phyloP scores from a whole-genome alignment of 371 early-diverging fungal species.

The Circinella minor region DNA sequence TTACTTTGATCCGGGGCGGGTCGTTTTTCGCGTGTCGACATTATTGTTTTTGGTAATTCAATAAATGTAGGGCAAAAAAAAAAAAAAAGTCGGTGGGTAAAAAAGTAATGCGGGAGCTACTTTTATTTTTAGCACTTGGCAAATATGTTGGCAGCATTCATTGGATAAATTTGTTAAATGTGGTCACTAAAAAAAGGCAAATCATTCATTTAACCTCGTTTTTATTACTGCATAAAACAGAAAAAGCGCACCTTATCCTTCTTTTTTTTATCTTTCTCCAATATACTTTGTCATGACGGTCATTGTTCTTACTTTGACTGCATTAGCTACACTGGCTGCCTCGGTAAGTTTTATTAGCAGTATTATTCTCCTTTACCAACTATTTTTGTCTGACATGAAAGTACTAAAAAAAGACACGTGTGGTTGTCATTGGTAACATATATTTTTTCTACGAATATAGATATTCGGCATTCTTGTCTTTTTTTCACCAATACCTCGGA shows the following conservation, averaged over 20 bases:
- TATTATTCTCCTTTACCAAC: background rate
- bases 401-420: background rate
- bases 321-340: background rate
- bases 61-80: background rate
- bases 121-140: background rate
- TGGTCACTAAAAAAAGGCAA: background rate
- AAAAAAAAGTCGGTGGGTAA: background rate
- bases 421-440: background rate
- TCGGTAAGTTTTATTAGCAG: background rate
- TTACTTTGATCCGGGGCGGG: constrained; percentile 6
- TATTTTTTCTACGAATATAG: constrained; percentile 20
- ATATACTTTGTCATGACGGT: background rate
- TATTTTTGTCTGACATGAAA: too few relatives aligned
- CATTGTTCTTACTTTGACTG: background rate
- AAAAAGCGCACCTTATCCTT: background rate
- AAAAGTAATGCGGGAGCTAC: too few relatives aligned
- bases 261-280: background rate
- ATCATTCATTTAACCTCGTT: background rate
- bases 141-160: background rate
- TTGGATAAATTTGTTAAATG: background rate
- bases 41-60: background rate
- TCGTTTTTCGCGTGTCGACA: constrained; percentile 12
- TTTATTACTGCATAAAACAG: background rate
- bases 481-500: constrained; percentile 58
- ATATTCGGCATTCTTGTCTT: constrained; percentile 43